phyloP scores from a whole-genome alignment of 73 alveolate species.

The Paramecium bursaria region DNA sequence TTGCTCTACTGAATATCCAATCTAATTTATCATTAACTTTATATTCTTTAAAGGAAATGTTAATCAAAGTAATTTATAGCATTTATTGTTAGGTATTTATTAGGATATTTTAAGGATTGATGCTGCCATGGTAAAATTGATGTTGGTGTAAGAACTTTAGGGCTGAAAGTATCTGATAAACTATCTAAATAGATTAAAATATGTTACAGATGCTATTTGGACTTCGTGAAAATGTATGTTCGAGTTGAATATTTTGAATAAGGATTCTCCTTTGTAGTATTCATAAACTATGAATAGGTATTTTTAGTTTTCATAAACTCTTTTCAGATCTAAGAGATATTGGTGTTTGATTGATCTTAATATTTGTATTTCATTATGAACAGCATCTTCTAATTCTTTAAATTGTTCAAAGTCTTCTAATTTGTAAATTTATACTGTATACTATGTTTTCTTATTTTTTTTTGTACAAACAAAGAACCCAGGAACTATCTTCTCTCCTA shows the following conservation, averaged over 20 bases:
- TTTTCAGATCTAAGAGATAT: conserved; percentile 16
- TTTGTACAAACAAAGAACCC: conserved; percentile 42
- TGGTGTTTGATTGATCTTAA: conserved; percentile 24
- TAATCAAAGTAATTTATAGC: conserved; percentile 44
- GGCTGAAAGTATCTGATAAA: conserved; percentile 17
- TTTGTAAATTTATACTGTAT: conserved; percentile 42
- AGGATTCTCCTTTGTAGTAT: conserved; percentile 41
- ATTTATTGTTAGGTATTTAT: conserved; percentile 40
- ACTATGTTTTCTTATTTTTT: conserved; percentile 34
- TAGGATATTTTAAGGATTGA: conserved; percentile 26
- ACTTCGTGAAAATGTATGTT: conserved; percentile 52
- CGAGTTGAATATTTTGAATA: conserved; percentile 30
- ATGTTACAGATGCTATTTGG: conserved; percentile 43
- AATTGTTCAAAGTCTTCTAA: conserved; percentile 46
- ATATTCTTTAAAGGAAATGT: conserved; percentile 39
- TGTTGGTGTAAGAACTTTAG: conserved; percentile 21
- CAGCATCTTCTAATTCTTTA: conserved; percentile 61
- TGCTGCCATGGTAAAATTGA: conserved; percentile 55
- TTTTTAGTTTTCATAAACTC: conserved; percentile 51
- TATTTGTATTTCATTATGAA: conserved; percentile 39
- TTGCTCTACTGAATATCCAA: conserved; percentile 60
- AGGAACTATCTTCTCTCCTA: conserved; percentile 44
- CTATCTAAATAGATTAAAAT: neutral
- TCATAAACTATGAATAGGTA: conserved; percentile 41
- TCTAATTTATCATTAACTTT: conserved; percentile 54